A percentile compares a stretch with the other conserved stretches of the same genome.
Conservation (phyloP, 768 basidiomycete species). For the Ramaria rubella region DNA sequence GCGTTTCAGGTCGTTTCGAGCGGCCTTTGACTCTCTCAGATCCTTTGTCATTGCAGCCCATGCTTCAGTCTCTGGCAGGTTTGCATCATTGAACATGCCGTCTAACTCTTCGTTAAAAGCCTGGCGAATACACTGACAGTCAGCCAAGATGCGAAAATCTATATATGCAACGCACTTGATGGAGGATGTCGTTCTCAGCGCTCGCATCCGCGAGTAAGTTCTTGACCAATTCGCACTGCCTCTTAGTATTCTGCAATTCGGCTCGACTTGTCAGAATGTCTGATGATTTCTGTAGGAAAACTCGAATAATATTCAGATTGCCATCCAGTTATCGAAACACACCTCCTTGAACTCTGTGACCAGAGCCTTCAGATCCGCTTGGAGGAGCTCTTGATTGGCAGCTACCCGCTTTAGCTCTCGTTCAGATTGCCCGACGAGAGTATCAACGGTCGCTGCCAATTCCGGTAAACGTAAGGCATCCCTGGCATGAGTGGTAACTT, state of each 20-base stretch:
- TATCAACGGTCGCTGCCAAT: conserved; percentile 42
- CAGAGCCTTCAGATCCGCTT: conserved; percentile 43
- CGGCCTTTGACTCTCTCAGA: conserved; percentile 66
- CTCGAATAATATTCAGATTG: neutral
- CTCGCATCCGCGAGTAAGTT: conserved; percentile 69
- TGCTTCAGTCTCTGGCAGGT: conserved; percentile 77
- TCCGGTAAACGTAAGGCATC: conserved; percentile 24
- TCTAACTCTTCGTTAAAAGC: conserved; percentile 94
- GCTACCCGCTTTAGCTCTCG: conserved; percentile 44
- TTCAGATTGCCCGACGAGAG: conserved; percentile 53
- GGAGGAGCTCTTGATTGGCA: conserved; percentile 50
- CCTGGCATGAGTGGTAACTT: conserved; percentile 28
- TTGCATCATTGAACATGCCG: conserved; percentile 79
- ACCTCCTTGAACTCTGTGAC: conserved; percentile 55
- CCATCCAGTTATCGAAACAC: conserved; percentile 16
- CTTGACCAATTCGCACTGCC: conserved; percentile 76
- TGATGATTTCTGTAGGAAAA: conserved; percentile 39
- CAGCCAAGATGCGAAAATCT: neutral
- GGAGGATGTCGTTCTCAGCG: conserved; percentile 88
- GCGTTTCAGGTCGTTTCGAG: conserved; percentile 61
- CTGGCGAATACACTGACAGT: conserved; percentile 31
- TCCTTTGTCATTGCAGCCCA: conserved; percentile 74
- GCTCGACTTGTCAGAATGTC: conserved; percentile 57
- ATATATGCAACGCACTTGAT: conserved; percentile 52
- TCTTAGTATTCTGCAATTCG: conserved; percentile 62